These are phyloP conservation scores for Anisogramma anomala DNA, from an alignment of 2,329 filamentous ascomycete species.

Conservation along the genomic window DNA sequence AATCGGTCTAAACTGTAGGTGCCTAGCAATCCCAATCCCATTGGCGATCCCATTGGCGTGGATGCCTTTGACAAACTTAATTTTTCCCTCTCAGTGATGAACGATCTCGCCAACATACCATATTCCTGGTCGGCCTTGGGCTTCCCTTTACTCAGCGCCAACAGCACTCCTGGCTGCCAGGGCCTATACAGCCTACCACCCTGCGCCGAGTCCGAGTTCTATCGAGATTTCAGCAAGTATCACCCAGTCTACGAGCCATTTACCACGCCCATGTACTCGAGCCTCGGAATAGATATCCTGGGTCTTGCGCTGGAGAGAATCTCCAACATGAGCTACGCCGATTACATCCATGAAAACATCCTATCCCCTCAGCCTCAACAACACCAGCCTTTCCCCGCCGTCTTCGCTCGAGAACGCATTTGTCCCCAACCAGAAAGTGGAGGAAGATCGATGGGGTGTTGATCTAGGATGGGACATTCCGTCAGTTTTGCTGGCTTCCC, in stretches of 20 bases:
- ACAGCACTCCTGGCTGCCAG: constrained; percentile 22
- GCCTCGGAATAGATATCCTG: constrained; percentile 33
- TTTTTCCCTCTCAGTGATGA: constrained; percentile 25
- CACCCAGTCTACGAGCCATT: constrained; percentile 32
- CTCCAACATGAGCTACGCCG: constrained; percentile 27
- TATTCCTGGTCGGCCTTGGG: constrained; percentile 22
- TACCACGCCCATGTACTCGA: constrained; percentile 36
- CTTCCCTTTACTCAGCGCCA: constrained; percentile 22
- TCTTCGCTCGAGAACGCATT: constrained; percentile 23
- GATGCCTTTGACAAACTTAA: too few relatives aligned
- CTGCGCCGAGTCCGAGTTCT: constrained; percentile 22
- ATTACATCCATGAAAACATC: constrained; percentile 30
- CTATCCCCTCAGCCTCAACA: constrained; percentile 30
- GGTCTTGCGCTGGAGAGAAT: constrained; percentile 34
- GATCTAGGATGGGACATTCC: constrained; percentile 15
- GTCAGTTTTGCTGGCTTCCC: not conserved
- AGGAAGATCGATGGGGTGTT: constrained; percentile 22
- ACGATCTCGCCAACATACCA: constrained; percentile 23
- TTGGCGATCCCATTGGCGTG: too few relatives aligned
- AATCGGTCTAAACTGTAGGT: constrained; percentile 26
- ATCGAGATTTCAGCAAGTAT: constrained; percentile 20
- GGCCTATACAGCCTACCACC: constrained; percentile 24
- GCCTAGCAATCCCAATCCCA: not conserved
- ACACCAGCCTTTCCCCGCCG: constrained; percentile 27
- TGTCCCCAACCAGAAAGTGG: constrained; percentile 21